Evolutionary conservation across 495 filamentous ascomycete species (phyloP), one percentile per base, ranked within the genome.

Genomic region (Penicillium argentinense): DNA sequence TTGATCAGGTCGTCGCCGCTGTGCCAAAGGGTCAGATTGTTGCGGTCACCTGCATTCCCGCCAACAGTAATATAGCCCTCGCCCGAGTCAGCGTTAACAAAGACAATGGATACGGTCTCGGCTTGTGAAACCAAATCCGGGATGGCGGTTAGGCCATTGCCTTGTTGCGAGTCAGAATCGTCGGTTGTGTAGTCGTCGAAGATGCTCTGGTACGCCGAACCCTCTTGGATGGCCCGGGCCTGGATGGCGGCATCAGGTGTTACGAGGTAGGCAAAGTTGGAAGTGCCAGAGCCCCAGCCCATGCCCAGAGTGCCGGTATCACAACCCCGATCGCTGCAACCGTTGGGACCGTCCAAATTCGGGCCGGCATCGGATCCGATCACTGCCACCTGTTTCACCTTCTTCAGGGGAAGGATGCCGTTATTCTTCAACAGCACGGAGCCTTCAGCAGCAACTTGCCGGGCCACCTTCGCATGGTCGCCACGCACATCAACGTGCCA

Each of bases 401-500:
- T 62, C 5, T 62, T 66, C 26, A 87, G 61, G 0, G 83, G 84
- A 2, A 88, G 56, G 5, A 72, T 66, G 19, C 66, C 60, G 27
- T 78, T 72, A 46, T 87, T 87, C 65, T 88, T 87, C 0, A 88
- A 64, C 24, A 87, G 51, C 1, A 86, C 82, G 5, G 69, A 76
- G 9, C 75, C 76, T 24, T 76, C 80, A 4, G 79, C 76, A 7
- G 73, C 79, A 11, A 80, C 73, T 50, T 76, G 59, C 4, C 81
- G 71, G 47, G 84, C 82, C 19, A 78, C 47, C 2, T 54, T 51
- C 1, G 61, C 68, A 47, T 84, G 81, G 28, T 79, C 59, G 9
- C 59, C 71, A 14, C 80, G 77, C 2, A 81, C 81, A 49, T 85
- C 72, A 19, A 45, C 48, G 42, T n/a, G n/a, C n/a, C n/a, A n/a